A percentile compares a stretch with the other conserved stretches of the same genome.
These are phyloP conservation scores for Chalara sp. DNA, from an alignment of 2,329 filamentous ascomycete species.

Conservation along the genomic window DNA sequence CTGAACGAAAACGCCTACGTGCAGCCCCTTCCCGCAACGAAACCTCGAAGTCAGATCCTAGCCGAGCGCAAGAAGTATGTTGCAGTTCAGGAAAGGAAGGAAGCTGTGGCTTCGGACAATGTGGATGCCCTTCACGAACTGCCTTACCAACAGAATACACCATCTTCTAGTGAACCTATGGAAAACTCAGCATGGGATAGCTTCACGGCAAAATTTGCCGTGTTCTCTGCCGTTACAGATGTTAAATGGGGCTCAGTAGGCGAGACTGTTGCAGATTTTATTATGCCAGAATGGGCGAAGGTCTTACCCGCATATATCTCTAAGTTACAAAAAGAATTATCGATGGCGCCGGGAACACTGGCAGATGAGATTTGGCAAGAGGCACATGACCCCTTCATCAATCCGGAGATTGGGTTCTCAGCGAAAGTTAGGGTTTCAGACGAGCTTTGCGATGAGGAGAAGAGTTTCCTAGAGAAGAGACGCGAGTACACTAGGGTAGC, in stretches of 20 bases:
- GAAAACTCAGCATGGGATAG: conserved; percentile 25
- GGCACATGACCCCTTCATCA: conserved; percentile 72
- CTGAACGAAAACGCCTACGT: conserved; percentile 24
- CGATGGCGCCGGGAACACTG: conserved; percentile 78
- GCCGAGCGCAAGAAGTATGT: conserved; percentile 12
- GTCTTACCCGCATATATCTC: conserved; percentile 67
- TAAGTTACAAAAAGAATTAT: conserved; percentile 83
- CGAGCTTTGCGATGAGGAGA: conserved; percentile 78
- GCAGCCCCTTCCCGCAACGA: conserved; percentile 25
- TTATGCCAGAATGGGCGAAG: conserved; percentile 79
- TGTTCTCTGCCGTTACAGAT: conserved; percentile 46
- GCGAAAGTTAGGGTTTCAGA: conserved; percentile 76
- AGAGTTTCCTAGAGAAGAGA: conserved; percentile 63
- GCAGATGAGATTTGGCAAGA: conserved; percentile 93
- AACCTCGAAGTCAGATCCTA: conserved; percentile 16
- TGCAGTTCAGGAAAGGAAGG: conserved; percentile 15
- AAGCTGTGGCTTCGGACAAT: conserved; percentile 19
- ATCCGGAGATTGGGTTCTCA: conserved; percentile 81
- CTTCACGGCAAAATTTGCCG: conserved; percentile 22
- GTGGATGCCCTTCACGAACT: conserved; percentile 15
- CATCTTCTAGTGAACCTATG: conserved; percentile 4
- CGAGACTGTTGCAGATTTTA: conserved; percentile 58
- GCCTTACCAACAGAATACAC: conserved; percentile 17
- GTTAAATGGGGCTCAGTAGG: conserved; percentile 48
- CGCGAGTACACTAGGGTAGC: conserved; percentile 63